These are phyloP conservation scores for Rhododendron griersonianum DNA, from an alignment of 148 eudicot species.

Conservation along the genomic window DNA sequence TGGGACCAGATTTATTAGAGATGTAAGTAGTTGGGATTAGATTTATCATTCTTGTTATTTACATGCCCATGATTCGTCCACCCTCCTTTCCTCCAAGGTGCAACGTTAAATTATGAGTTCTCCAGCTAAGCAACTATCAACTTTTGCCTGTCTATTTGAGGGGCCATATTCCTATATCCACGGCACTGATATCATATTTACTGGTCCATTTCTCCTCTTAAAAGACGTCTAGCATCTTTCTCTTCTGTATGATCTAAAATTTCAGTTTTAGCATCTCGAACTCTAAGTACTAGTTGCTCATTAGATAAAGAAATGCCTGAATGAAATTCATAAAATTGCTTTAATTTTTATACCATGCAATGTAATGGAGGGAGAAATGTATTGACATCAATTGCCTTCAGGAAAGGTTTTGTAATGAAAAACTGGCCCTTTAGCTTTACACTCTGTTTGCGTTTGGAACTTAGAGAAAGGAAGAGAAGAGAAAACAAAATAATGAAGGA, in stretches of 20 bases:
- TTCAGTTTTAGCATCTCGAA: neutral
- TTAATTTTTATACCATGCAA: neutral
- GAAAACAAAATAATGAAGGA: neutral
- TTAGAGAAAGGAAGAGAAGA: neutral
- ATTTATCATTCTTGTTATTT: neutral
- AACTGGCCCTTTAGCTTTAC: neutral
- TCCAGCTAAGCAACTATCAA: neutral
- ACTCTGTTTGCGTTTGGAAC: neutral
- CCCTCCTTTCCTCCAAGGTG: neutral
- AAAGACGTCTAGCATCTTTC: neutral
- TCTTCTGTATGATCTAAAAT: neutral
- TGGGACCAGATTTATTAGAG: slow-evolving; percentile 57
- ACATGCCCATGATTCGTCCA: neutral
- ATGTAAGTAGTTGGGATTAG: slow-evolving; percentile 49
- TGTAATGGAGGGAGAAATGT: neutral
- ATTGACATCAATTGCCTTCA: slow-evolving; percentile 2
- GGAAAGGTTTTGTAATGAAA: neutral
- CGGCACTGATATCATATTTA: neutral
- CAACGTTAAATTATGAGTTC: neutral
- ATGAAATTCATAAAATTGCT: neutral
- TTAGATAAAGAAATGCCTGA: neutral
- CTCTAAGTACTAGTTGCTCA: neutral
- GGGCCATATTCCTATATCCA: neutral
- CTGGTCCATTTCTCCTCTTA: neutral
- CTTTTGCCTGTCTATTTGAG: neutral